Conservation (phyloP, 2,329 filamentous ascomycete species). For the Penicillium sclerotigenum region DNA sequence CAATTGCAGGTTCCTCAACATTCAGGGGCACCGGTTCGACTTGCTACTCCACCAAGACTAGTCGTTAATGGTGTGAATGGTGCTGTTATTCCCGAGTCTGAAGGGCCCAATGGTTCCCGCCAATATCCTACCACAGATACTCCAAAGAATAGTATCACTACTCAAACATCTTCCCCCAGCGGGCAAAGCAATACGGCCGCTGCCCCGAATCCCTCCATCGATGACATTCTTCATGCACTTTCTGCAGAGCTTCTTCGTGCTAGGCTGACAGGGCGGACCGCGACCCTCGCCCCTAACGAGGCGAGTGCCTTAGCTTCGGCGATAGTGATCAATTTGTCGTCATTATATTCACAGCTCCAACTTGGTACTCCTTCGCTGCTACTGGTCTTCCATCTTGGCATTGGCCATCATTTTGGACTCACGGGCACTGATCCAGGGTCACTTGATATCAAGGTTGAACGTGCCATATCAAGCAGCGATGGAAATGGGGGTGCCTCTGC, state of each 20-base stretch:
- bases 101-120: not conserved
- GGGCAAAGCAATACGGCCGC: slow-evolving; percentile 7
- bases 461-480: slow-evolving; percentile 1
- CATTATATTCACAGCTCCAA: slow-evolving; percentile 30
- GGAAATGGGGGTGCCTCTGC: not conserved
- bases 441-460: slow-evolving; percentile 28
- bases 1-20: slow-evolving; percentile 45
- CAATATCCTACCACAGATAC: not conserved
- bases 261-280: slow-evolving; percentile 28
- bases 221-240: slow-evolving; percentile 34
- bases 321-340: slow-evolving; percentile 31
- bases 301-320: slow-evolving; percentile 31
- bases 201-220: slow-evolving; percentile 23
- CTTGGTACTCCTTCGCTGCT: slow-evolving; percentile 23
- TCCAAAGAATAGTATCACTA: not conserved
- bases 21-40: slow-evolving; percentile 39
- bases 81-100: slow-evolving; percentile 3
- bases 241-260: slow-evolving; percentile 33
- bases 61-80: slow-evolving; percentile 39
- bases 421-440: slow-evolving; percentile 21
- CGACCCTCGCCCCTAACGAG: slow-evolving; percentile 31
- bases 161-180: not conserved
- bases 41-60: slow-evolving; percentile 44
- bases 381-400: slow-evolving; percentile 37
- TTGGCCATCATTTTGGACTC: slow-evolving; percentile 37